Conservation (phyloP, 1,284 basidiomycete species). For the Ceratobasidium sp. region DNA sequence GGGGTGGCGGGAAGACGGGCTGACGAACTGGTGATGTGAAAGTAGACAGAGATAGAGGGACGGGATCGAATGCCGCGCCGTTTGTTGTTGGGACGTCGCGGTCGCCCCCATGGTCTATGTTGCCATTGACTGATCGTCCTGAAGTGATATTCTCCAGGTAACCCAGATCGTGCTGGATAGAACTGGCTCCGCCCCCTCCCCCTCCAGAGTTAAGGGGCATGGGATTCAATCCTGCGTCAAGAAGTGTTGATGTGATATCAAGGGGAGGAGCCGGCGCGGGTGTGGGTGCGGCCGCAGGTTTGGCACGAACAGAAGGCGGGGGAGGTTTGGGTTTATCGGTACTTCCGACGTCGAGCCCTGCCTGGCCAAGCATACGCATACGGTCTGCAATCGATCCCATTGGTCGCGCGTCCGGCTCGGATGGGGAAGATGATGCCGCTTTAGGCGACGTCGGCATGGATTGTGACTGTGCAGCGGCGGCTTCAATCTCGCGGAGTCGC, state of each 20-base stretch:
- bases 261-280: conserved; percentile 15
- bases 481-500: conserved; percentile 42
- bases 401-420: conserved; percentile 44
- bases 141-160: conserved; percentile 17
- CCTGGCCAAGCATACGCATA: conserved; percentile 55
- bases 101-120: not conserved
- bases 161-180: conserved; percentile 39
- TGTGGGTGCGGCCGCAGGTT: conserved; percentile 11
- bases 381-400: conserved; percentile 56
- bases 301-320: conserved; percentile 46
- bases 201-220: conserved; percentile 18
- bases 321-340: conserved; percentile 46
- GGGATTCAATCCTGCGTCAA: conserved; percentile 8
- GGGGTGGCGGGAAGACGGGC: not conserved
- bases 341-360: conserved; percentile 55
- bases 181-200: conserved; percentile 20
- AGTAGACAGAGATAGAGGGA: not conserved
- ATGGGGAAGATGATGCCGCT: conserved; percentile 34
- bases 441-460: conserved; percentile 18
- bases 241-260: conserved; percentile 1
- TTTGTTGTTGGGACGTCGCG: not conserved
- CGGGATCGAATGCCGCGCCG: not conserved
- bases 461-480: conserved; percentile 7
- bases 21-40: conserved; percentile 4
- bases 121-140: conserved; percentile 7